Base-by-base conservation (phyloP, 495 filamentous ascomycete species). In the Hypoxylon perforatum region DNA sequence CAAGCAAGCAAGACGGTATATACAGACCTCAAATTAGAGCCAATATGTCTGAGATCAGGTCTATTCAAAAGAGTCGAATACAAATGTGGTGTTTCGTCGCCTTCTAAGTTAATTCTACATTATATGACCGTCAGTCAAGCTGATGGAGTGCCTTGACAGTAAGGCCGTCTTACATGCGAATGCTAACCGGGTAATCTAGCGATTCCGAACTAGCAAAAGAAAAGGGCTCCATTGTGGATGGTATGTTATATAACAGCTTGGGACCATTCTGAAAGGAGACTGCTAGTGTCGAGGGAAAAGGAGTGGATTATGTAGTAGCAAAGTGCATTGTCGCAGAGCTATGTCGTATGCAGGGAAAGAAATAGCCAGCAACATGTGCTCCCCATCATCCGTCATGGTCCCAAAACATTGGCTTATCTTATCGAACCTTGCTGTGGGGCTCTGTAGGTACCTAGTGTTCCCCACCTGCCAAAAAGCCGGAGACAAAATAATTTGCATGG, bases 191-290 rank as follows among this genome's bases (percentile, higher is more conserved):
- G 61, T 91, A 85, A 68, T 92, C 82, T 57, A 97, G 83, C 73
- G 86, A 83, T 41, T 91, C 88, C 45, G 95, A 97, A 67, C 87
- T 90, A 46, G 92, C 93, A 81, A 98, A 98, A 0, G 92, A 94
- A 76, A 96, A 97, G 44, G 93, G 88, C 72, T 99, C 95, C 93
- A 97, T 97, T 51, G 33, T 65, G 56, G 35, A 39, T 23, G 36
- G 0, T 35, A 12, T 55, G n/a, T 58, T 12, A 35, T 53, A 70
- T 70, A 28, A 35, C 17, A 62, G 12, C 10, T 59, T 48, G 17
- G 12, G 21, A 7, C 21, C 23, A 49, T 33, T 50, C 10, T 28
- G 14, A 45, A 55, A 18, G 25, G 11, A 25, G 8, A 11, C 9
- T 9, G 11, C 21, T 39, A 53, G 14, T 23, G 35, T 39, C 38